These are phyloP conservation scores for Parietichytrium sp. DNA, from an alignment of 108 stramenopile species.

Conservation along the genomic window DNA sequence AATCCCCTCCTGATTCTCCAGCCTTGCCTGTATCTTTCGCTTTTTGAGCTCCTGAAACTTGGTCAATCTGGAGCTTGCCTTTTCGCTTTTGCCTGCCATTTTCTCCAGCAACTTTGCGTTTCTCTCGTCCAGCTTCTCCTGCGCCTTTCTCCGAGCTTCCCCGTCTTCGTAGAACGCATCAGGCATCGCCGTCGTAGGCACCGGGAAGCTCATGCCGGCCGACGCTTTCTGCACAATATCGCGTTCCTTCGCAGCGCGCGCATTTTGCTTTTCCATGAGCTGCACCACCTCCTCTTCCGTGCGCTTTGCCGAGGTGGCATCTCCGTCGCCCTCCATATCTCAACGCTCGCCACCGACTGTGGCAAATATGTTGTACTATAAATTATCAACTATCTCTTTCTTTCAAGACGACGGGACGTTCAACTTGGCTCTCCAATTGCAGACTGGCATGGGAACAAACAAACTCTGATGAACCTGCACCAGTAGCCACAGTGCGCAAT, in stretches of 20 bases:
- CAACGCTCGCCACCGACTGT: too few relatives aligned
- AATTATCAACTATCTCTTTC: too few relatives aligned
- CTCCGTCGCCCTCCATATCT: too few relatives aligned
- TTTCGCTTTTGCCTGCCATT: neutral
- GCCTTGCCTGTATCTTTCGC: slow-evolving; percentile 16
- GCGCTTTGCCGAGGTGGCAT: neutral
- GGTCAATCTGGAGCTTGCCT: neutral
- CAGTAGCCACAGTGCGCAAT: too few relatives aligned
- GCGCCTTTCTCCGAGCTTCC: neutral
- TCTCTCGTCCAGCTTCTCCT: neutral
- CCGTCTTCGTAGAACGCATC: slow-evolving; percentile 6
- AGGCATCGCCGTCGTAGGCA: neutral
- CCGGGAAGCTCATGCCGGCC: neutral
- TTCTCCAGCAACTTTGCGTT: neutral
- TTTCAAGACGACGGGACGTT: too few relatives aligned
- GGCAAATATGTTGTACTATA: too few relatives aligned
- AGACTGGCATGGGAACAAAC: too few relatives aligned
- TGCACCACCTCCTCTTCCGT: neutral
- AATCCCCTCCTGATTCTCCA: neutral
- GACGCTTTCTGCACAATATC: neutral
- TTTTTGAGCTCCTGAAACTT: neutral
- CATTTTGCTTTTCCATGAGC: neutral
- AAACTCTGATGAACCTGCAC: too few relatives aligned
- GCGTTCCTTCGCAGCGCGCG: neutral
- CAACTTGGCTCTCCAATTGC: too few relatives aligned